Conservation (phyloP, 1,284 basidiomycete species). For the Trichosporon faecale region DNA sequence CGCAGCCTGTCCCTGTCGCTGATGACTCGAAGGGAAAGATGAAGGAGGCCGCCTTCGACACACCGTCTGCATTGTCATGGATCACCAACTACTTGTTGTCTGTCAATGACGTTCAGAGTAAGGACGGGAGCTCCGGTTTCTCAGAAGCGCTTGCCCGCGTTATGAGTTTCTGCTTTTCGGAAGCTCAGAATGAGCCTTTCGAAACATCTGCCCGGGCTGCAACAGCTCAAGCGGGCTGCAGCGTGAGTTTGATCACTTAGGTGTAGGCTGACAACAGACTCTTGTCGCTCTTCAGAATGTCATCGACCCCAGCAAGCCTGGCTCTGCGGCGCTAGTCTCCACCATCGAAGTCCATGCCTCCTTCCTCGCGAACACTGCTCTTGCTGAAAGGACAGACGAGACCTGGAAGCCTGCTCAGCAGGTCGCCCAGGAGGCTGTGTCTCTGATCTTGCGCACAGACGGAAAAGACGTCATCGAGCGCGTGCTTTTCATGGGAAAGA, state of each 20-base stretch:
- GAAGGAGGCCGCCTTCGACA: constrained; percentile 18
- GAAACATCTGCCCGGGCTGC: constrained; percentile 57
- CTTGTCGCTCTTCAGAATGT: constrained; percentile 22
- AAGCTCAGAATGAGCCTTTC: constrained; percentile 71
- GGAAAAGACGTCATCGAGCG: constrained; percentile 39
- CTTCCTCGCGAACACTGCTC: constrained; percentile 62
- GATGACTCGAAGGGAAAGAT: constrained; percentile 29
- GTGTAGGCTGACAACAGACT: constrained; percentile 20
- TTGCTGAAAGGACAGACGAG: constrained; percentile 45
- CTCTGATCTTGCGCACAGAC: constrained; percentile 48
- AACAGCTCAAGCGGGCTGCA: constrained; percentile 61
- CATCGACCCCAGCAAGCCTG: constrained; percentile 14
- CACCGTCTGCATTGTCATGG: constrained; percentile 32
- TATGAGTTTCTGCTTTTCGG: constrained; percentile 68
- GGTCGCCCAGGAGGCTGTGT: constrained; percentile 47
- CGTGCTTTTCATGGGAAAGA: constrained; percentile 35
- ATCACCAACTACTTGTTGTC: constrained; percentile 39
- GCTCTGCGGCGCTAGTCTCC: constrained; percentile 29
- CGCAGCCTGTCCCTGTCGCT: constrained; percentile 5
- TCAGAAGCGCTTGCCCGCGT: constrained; percentile 66
- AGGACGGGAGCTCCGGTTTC: constrained; percentile 58
- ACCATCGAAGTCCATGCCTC: constrained; percentile 48
- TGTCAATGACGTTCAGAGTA: constrained; percentile 52
- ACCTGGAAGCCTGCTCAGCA: constrained; percentile 33
- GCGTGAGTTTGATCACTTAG: constrained; percentile 55